Evolutionary conservation across 495 filamentous ascomycete species (phyloP), one percentile per base, ranked within the genome.

Genomic region (Aspergillus indologenus): DNA sequence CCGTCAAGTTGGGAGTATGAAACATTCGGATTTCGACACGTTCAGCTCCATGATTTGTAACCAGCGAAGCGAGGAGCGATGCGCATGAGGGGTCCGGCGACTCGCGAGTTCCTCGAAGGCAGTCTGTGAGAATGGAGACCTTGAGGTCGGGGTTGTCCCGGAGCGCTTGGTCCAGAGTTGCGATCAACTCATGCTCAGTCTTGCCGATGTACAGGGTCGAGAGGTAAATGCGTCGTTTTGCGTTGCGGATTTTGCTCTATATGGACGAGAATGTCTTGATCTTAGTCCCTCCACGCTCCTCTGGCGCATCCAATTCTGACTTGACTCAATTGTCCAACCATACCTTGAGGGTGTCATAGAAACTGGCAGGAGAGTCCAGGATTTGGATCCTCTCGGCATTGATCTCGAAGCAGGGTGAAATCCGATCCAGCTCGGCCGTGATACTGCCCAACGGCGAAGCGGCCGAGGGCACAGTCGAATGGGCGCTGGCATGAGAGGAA

Each of bases 131-230:
- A 49, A 99, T 88, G 56, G 90, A 96, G 63, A 99, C 83, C 66
- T 84, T 87, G 29, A 99, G 81, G 9, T 89, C 73, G 3, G 90
- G 85, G 51, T 93, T 93, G 51, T 90, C 90, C 21, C 75, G 77
- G 14, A 99, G 84, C 31, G 94, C 86, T 54, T 89, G 75, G 63
- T 87, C 86, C 23, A 99, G 76, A 0, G 87, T 91, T 17, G 84
- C 75, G 57, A 99, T 87, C 67, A 99, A 76, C 58, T 97, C 95
- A 75, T 90, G 80, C 74, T 99, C 94, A 1, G 89, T 87, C 74
- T 93, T 95, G 61, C 94, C 94, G 65, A 99, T 92, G 67, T 99
- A 99, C 29, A 99, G 78, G 0, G 94, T 98, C 19, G 91, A 95
- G 52, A 99, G 77, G 70, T 92, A 99, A 65, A 99, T 87, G 60